A percentile compares a stretch with the other conserved stretches of the same genome.
Evolutionary conservation across 352 stramenopile species (phyloP).

Genomic region (Blastocystis hominis): DNA sequence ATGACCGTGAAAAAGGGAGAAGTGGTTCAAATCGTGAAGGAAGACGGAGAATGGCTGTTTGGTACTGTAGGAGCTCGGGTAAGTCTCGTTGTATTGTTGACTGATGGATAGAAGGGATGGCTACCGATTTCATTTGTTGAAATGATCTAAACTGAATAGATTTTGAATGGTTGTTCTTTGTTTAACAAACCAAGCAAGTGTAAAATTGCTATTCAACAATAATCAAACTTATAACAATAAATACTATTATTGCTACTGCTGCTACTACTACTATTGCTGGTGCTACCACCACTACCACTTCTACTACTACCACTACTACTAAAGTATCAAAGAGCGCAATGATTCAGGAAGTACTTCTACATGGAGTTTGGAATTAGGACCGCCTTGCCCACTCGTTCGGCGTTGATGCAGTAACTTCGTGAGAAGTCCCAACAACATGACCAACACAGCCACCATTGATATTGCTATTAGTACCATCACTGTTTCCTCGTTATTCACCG

Average conservation of each 20-base stretch:
- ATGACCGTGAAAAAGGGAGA: conserved; percentile 38
- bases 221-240: not conserved
- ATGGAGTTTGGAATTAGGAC: not conserved
- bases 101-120: conserved; percentile 44
- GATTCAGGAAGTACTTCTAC: not conserved
- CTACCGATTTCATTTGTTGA: conserved; percentile 16
- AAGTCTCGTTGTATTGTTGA: not conserved
- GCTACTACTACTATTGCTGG: no score
- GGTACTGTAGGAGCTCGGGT: conserved; percentile 15
- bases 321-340: conserved; percentile 33
- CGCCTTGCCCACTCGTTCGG: not conserved
- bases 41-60: conserved; percentile 37
- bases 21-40: not conserved
- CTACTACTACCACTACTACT: not conserved
- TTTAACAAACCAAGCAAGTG: not conserved
- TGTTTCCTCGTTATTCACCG: conserved; percentile 28
- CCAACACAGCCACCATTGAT: not conserved
- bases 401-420: not conserved
- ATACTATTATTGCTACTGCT: not conserved
- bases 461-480: not conserved
- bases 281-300: no score
- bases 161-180: conserved; percentile 3
- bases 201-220: not conserved
- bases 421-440: not conserved
- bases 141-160: not conserved